Evolutionary conservation across 371 early-diverging fungal genomes (phyloP), one percentile per base, ranked within the genome.

Genomic region (Saksenaea vasiformis): DNA sequence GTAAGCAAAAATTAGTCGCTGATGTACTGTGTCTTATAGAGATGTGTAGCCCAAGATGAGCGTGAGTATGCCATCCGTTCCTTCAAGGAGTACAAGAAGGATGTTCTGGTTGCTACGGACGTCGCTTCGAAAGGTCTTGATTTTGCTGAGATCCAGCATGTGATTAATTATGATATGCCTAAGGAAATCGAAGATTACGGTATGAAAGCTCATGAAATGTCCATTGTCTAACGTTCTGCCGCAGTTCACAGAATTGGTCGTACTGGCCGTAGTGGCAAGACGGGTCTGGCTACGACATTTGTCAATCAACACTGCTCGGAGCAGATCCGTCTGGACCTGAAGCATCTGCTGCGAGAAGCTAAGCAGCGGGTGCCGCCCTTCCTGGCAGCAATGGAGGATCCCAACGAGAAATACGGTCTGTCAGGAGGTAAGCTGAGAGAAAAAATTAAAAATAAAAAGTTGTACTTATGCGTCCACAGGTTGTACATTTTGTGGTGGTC

Each of bases 201-300:
- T 88, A 76, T 69, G 38, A 9, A 4, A 31, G 26, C 28, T 22
- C 9, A 14, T 38, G 5, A 38, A 37, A 56, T 56, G 24, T 8
- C 11, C 3, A 27, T 41, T 5, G 11, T 17, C 35, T n/a, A 60
- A 34, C 3, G 24, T 35, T 38, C 56, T 39, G 26, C 28, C 56
- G 10, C 55, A 85, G 92, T 98, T 7, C 99, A 99, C 83, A 85
- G 99, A 56, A 98, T 99, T 65, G 99, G 99, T 64, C 89, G 99
- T 78, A 99, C 99, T n/a, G 99, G 99, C 64, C 95, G 99, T 66
- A 92, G 93, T 11, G 98, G 98, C 11, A 94, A 94, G 73, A 95
- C 96, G 0, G 99, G 99, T 53, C 82, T 94, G 3, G 95, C 99
- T 0, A 95, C 96, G 0, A 98, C 99, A 2, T 99, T 98, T 79